A percentile compares a stretch with the other conserved stretches of the same genome.
These are phyloP conservation scores for Nitzschia putrida DNA, from an alignment of 108 stramenopile genomes.

Conservation along the genomic window DNA sequence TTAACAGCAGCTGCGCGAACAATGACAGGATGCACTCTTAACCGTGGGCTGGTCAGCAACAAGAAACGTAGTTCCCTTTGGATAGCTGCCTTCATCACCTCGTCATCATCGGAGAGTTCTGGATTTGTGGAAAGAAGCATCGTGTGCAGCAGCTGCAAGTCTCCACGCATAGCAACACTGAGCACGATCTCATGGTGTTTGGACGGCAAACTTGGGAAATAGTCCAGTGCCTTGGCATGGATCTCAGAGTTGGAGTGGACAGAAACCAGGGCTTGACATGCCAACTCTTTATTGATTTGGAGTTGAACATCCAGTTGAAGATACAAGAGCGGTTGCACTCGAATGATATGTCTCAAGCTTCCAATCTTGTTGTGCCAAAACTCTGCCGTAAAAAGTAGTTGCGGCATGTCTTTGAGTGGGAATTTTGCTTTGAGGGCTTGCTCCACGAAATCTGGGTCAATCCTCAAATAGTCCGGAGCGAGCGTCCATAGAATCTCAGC, in stretches of 20 bases:
- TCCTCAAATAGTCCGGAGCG: too few species aligned
- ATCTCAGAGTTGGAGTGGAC: slow-evolving; percentile 12
- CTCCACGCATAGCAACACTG: slow-evolving; percentile 6
- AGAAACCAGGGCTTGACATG: slow-evolving; percentile 25
- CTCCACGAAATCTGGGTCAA: too few species aligned
- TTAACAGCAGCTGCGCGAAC: slow-evolving; percentile 23
- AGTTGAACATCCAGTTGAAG: slow-evolving; percentile 20
- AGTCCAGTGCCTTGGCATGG: slow-evolving; percentile 25
- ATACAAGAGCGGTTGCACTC: slow-evolving; percentile 23
- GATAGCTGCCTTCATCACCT: slow-evolving; percentile 32
- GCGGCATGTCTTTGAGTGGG: too few species aligned
- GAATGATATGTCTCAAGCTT: slow-evolving; percentile 18
- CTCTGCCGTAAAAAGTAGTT: too few species aligned
- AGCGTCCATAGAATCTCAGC: too few species aligned
- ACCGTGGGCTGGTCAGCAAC: slow-evolving; percentile 1
- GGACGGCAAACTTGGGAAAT: slow-evolving; percentile 11
- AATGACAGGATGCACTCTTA: slow-evolving; percentile 19
- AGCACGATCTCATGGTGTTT: slow-evolving; percentile 15
- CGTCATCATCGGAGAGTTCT: slow-evolving; percentile 29
- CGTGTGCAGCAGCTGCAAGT: slow-evolving; percentile 5
- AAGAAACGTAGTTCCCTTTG: slow-evolving; percentile 22
- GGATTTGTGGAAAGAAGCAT: not conserved
- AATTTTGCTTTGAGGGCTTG: too few species aligned
- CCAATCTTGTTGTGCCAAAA: too few species aligned
- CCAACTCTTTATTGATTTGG: not conserved